Base-by-base conservation (phyloP, 2,329 filamentous ascomycete genomes). In the Chrysoporthe austroafricana region DNA sequence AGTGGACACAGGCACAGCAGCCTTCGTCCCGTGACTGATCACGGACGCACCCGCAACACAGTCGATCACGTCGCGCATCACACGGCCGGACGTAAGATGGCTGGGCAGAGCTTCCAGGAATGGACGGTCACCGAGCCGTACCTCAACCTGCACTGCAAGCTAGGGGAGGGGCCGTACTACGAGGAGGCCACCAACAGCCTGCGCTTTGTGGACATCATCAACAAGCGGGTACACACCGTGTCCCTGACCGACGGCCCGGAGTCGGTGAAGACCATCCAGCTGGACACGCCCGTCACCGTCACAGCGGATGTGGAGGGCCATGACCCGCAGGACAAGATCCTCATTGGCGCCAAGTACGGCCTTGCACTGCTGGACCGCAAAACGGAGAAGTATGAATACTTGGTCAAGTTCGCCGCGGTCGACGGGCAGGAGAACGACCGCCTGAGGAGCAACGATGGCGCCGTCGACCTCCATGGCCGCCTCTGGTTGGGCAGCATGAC, bases 401-500 rank as follows among this genome's bases (percentile, higher is more conserved):
- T 89, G 67, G 77, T 79, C 70, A 81, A 78, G 68, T 88, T 87
- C 73, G 73, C 77, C 70, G 78, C 52, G n/a, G 63, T 81, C 52
- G 72, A 74, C 43, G 71, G 73, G 44, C 70, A 66, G 63, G 76
- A 78, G 71, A 86, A 83, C 71, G 80, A 85, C 76, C 80, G 88
- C 32, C 83, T 92, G 76, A 81, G 88, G 66, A 85, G 91, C 78
- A 97, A 97, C 76, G 94, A 97, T 75, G 94, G 94, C 59, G 91
- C 89, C 5, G 88, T 92, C 63, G 94, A 97, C 75, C 89, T 88
- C 36, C 85, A 89, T 70, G 94, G 94, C 43, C 84, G 93, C 44
- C 96, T 95, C 80, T 97, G 93, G 91, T 84, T 94, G 6, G 93
- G 93, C 8, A 87, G 87, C 70, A 97, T 97, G 92, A 96, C 93